phyloP scores from a whole-genome alignment of 768 basidiomycete genomes.

The Postia placenta region DNA sequence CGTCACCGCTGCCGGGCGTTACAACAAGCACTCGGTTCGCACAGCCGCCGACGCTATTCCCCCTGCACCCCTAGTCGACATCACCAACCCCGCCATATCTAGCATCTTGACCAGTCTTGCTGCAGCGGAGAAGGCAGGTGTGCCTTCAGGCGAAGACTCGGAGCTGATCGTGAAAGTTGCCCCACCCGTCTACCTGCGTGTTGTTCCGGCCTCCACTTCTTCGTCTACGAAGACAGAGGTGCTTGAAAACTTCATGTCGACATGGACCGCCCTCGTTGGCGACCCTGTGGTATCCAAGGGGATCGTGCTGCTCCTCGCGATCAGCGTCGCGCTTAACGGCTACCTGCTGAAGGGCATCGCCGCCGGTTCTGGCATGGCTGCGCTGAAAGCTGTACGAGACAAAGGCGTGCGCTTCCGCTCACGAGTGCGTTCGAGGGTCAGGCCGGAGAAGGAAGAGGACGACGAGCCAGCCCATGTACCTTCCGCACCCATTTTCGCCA shows the following conservation, averaged over 20 bases:
- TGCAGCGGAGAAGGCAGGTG: slow-evolving; percentile 22
- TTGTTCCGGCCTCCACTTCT: slow-evolving; percentile 31
- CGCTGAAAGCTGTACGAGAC: slow-evolving; percentile 15
- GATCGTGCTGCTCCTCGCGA: slow-evolving; percentile 83
- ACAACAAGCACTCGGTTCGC: slow-evolving; percentile 28
- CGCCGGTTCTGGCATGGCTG: slow-evolving; percentile 34
- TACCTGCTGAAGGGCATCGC: slow-evolving; percentile 87
- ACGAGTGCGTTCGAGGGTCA: slow-evolving; percentile 14
- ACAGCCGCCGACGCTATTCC: slow-evolving; percentile 18
- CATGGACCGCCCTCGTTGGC: slow-evolving; percentile 87
- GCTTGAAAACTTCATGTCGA: slow-evolving; percentile 82
- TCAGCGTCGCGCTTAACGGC: slow-evolving; percentile 87
- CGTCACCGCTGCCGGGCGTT: slow-evolving; percentile 45
- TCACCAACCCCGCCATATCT: slow-evolving; percentile 54
- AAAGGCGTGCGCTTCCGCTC: slow-evolving; percentile 22
- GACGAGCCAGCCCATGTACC: slow-evolving; percentile 13
- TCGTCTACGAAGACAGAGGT: slow-evolving; percentile 34
- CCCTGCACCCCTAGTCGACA: slow-evolving; percentile 55
- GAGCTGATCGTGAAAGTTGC: slow-evolving; percentile 53
- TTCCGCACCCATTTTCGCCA: slow-evolving; percentile 8
- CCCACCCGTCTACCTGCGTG: slow-evolving; percentile 52
- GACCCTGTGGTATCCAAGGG: slow-evolving; percentile 93
- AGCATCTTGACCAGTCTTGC: slow-evolving; percentile 55
- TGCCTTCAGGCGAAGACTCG: background rate
- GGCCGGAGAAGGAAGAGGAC: slow-evolving; percentile 12